These are phyloP conservation scores for Solanum chiquidenum DNA, from an alignment of 257 asterid species.

Conservation along the genomic window DNA sequence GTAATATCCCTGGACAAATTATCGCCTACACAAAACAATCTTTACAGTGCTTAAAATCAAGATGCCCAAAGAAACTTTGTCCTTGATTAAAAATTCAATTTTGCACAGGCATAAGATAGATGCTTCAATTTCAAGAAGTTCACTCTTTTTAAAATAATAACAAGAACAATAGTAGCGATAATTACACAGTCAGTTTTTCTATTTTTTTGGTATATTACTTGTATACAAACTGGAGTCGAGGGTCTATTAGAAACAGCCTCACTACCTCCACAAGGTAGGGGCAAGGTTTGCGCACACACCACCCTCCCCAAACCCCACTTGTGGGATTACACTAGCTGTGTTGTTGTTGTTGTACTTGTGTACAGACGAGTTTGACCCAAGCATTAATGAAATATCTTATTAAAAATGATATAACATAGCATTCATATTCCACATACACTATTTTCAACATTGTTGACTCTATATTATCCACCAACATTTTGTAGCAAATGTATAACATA, in stretches of 20 bases:
- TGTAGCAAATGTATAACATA: background rate
- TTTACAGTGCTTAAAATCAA: background rate
- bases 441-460: background rate
- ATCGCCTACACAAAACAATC: background rate
- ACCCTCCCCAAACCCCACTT: background rate
- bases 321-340: background rate
- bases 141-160: background rate
- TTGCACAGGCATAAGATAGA: background rate
- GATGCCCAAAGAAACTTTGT: background rate
- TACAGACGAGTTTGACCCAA: background rate
- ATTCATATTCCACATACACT: background rate
- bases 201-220: background rate
- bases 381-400: background rate
- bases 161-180: background rate
- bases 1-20: background rate
- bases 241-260: background rate
- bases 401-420: background rate
- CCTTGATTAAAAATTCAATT: background rate
- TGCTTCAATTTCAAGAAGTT: background rate
- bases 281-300: background rate
- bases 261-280: background rate
- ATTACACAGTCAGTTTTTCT: background rate
- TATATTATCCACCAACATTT: background rate
- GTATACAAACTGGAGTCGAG: background rate
- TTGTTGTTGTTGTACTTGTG: background rate